phyloP scores from a whole-genome alignment of 169 alveolate species.

The Plasmodium ovale region DNA sequence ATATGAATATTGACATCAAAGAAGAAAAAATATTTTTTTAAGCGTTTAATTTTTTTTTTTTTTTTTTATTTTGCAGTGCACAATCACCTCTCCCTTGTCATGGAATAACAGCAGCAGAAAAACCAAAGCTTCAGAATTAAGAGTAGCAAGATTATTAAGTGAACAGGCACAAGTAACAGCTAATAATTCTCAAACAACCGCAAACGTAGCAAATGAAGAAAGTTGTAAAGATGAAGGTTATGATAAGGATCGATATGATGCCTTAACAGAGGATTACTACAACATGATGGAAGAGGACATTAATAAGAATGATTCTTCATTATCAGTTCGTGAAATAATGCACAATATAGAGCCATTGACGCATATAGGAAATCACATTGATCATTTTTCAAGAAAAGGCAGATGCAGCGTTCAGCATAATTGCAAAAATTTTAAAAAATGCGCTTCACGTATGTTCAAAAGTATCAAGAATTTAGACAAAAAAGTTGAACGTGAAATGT shows the following conservation, averaged over 20 bases:
- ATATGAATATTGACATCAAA: too few species aligned
- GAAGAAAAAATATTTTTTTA: too few species aligned
- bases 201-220: not conserved
- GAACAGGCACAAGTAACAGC: not conserved
- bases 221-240: constrained; percentile 3
- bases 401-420: not conserved
- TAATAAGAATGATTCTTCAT: not conserved
- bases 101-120: not conserved
- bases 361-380: not conserved
- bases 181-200: not conserved
- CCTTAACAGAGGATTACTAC: constrained; percentile 12
- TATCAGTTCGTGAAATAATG: not conserved
- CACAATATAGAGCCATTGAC: constrained; percentile 8
- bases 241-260: constrained; percentile 17
- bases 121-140: not conserved
- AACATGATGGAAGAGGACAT: constrained; percentile 25
- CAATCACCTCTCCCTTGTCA: not conserved
- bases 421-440: not conserved
- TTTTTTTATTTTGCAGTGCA: not conserved
- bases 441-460: too few species aligned
- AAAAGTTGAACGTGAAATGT: not conserved
- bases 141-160: not conserved
- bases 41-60: too few species aligned
- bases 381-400: not conserved
- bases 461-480: not conserved